Conservation (phyloP, 2,329 filamentous ascomycete species). For the Aspergillus thermomutatus region DNA sequence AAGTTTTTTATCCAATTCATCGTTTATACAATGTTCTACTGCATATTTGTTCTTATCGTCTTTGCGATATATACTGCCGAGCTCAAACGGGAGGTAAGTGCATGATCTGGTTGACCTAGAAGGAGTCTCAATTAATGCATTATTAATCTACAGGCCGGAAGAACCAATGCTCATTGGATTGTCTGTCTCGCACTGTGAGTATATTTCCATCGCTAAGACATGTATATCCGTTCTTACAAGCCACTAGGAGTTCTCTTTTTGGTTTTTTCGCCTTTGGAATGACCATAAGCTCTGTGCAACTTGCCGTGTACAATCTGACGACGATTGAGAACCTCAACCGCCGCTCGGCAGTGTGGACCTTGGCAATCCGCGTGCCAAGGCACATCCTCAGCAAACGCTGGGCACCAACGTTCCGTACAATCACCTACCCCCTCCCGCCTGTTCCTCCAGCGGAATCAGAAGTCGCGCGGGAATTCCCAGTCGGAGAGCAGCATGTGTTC, state of each 20-base stretch:
- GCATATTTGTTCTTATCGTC: slow-evolving; percentile 60
- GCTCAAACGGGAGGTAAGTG: slow-evolving; percentile 45
- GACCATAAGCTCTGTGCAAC: slow-evolving; percentile 67
- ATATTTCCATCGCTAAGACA: not conserved
- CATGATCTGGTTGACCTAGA: not conserved
- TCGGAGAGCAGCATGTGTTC: slow-evolving; percentile 63
- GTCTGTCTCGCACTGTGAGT: slow-evolving; percentile 62
- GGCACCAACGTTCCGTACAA: slow-evolving; percentile 35
- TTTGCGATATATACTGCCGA: slow-evolving; percentile 63
- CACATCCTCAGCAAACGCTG: slow-evolving; percentile 31
- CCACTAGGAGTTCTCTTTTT: slow-evolving; percentile 61
- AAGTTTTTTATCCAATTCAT: slow-evolving; percentile 93
- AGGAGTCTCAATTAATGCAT: slow-evolving; percentile 9
- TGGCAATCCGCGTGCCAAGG: slow-evolving; percentile 70
- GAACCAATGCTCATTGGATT: slow-evolving; percentile 60
- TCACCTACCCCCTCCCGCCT: slow-evolving; percentile 40
- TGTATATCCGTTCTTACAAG: slow-evolving; percentile 11
- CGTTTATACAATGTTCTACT: slow-evolving; percentile 68
- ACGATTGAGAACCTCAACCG: slow-evolving; percentile 75
- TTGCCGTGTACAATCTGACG: slow-evolving; percentile 70
- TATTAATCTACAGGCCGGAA: slow-evolving; percentile 25
- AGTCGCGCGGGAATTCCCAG: slow-evolving; percentile 26
- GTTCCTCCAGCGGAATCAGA: slow-evolving; percentile 14
- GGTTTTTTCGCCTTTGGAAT: slow-evolving; percentile 77
- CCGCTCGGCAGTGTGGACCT: slow-evolving; percentile 60